phyloP scores from a whole-genome alignment of 1,284 basidiomycete species.

The Paramarasmius palmivorus region DNA sequence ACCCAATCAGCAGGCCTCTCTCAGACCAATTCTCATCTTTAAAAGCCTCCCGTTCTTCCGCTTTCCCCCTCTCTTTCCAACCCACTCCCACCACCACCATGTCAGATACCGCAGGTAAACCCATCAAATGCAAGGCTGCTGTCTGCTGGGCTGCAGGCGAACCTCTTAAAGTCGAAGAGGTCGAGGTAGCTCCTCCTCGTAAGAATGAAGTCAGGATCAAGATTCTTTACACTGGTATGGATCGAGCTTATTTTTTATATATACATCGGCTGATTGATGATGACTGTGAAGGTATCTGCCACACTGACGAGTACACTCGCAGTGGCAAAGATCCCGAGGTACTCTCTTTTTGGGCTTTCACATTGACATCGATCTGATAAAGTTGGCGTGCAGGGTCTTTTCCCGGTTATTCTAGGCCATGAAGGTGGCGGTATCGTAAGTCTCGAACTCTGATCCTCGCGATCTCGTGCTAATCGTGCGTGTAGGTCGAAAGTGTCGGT shows the following conservation, averaged over 20 bases:
- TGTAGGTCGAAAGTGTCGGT: constrained; percentile 90
- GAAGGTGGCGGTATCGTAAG: constrained; percentile 85
- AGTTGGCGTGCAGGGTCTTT: constrained; percentile 69
- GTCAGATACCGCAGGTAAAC: constrained; percentile 70
- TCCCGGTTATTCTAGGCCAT: constrained; percentile 94
- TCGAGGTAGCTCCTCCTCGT: constrained; percentile 91
- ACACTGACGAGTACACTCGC: constrained; percentile 97
- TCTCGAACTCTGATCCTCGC: constrained; percentile 13
- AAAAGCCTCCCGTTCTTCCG: neutral
- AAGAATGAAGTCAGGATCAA: constrained; percentile 93
- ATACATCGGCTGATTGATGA: constrained; percentile 11
- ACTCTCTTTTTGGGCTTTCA: constrained; percentile 9
- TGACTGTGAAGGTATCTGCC: constrained; percentile 78
- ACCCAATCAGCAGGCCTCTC: no score
- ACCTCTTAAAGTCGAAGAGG: constrained; percentile 85
- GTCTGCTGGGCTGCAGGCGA: constrained; percentile 96
- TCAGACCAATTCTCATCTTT: no score
- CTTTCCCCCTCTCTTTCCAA: constrained; percentile 4
- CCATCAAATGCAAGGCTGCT: constrained; percentile 93
- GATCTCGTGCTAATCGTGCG: constrained; percentile 18
- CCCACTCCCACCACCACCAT: constrained; percentile 47
- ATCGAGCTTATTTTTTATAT: constrained; percentile 10
- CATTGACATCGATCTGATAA: constrained; percentile 3
- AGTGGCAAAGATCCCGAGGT: constrained; percentile 96
- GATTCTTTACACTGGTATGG: constrained; percentile 84